Conservation (phyloP, 1,284 basidiomycete species). For the Marasmius oreades region DNA sequence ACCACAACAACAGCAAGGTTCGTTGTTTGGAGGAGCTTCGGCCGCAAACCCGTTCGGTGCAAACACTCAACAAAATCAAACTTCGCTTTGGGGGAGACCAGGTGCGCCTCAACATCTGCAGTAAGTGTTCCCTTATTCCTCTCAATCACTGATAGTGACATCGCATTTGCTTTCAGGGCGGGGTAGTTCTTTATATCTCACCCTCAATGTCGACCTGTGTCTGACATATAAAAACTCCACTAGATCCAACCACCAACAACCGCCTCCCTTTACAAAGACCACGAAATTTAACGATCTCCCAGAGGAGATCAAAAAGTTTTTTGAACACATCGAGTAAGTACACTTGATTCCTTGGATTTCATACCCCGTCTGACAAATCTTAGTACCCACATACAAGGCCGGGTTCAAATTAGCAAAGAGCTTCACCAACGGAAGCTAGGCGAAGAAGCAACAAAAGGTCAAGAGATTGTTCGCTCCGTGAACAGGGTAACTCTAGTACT, state of each 20-base stretch:
- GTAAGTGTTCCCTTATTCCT: conserved; percentile 19
- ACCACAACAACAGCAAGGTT: conserved; percentile 18
- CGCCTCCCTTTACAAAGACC: conserved; percentile 60
- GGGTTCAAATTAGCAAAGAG: conserved; percentile 74
- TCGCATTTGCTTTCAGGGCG: not conserved
- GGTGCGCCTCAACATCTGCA: conserved; percentile 28
- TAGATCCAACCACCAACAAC: conserved; percentile 19
- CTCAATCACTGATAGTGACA: not conserved
- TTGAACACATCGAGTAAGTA: conserved; percentile 73
- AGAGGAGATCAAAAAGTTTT: conserved; percentile 57
- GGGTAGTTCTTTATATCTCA: conserved; percentile 9
- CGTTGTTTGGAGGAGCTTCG: conserved; percentile 26
- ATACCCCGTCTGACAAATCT: conserved; percentile 7
- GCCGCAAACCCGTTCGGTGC: conserved; percentile 13
- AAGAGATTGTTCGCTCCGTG: conserved; percentile 60
- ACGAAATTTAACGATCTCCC: conserved; percentile 85
- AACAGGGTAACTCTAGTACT: conserved; percentile 48
- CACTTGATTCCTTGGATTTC: not conserved
- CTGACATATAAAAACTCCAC: no score
- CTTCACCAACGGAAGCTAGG: conserved; percentile 73
- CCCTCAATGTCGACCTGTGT: no score
- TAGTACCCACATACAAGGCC: conserved; percentile 72
- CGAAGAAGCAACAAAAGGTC: conserved; percentile 68
- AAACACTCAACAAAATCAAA: conserved; percentile 20
- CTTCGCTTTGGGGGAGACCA: conserved; percentile 36